Conservation (phyloP, 345 rosid species). For the Camelina sativa region DNA sequence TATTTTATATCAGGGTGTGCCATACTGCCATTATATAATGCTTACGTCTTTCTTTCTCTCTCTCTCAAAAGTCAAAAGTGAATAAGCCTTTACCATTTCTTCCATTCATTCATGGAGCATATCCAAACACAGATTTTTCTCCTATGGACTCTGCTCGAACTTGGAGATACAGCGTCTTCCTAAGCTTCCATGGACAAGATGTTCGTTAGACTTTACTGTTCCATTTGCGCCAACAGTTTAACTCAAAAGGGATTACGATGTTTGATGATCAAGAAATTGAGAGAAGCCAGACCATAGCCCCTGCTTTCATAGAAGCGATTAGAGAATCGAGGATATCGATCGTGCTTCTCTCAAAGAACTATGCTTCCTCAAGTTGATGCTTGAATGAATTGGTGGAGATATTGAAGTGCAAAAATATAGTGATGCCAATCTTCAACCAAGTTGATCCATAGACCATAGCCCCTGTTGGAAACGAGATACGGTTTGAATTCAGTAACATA, state of each 20-base stretch:
- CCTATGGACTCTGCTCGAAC: not conserved
- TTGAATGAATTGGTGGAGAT: slow-evolving; percentile 20
- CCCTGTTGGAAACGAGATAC: too few species aligned
- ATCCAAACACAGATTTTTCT: not conserved
- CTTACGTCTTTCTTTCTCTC: not conserved
- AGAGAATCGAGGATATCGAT: not conserved
- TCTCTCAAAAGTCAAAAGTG: not conserved
- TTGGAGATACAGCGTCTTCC: slow-evolving; percentile 2
- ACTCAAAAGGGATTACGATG: not conserved
- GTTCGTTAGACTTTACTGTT: not conserved
- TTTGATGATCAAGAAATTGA: not conserved
- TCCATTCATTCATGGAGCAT: not conserved
- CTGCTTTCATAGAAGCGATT: not conserved
- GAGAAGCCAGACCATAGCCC: not conserved
- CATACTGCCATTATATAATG: not conserved
- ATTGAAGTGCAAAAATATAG: not conserved
- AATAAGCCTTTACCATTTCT: not conserved
- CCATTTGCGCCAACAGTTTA: not conserved
- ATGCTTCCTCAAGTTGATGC: slow-evolving; percentile 7
- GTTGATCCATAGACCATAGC: not conserved
- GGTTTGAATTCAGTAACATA: not conserved
- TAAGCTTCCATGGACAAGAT: not conserved
- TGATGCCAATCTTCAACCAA: not conserved
- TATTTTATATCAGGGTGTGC: not conserved
- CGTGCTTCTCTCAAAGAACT: not conserved